Conservation (phyloP, 148 eudicot genomes). For the Polygonum maritimum region DNA sequence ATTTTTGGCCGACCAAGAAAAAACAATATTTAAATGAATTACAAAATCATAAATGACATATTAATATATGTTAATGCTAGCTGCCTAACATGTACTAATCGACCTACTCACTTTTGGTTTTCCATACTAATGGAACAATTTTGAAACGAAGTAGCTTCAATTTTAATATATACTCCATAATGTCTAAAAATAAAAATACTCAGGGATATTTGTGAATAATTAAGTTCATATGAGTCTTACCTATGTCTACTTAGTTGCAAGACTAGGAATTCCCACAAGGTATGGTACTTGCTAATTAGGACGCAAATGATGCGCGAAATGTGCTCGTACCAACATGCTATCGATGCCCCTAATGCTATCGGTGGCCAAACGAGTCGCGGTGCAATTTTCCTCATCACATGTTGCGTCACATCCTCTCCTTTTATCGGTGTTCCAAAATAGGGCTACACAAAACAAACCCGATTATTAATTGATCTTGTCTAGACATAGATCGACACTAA, state of each 20-base stretch:
- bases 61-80: neutral
- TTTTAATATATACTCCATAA: neutral
- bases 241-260: conserved; percentile 73
- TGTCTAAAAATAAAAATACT: neutral
- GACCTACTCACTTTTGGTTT: neutral
- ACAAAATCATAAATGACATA: neutral
- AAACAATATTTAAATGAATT: neutral
- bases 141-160: neutral
- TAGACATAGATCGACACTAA: too few species aligned
- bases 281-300: conserved; percentile 67
- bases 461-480: neutral
- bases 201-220: too few species aligned
- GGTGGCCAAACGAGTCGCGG: conserved; percentile 88
- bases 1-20: too few species aligned
- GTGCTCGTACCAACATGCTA: conserved; percentile 95
- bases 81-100: neutral
- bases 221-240: conserved; percentile 26
- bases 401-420: conserved; percentile 70
- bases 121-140: neutral
- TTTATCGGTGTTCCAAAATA: conserved; percentile 53
- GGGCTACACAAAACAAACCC: conserved; percentile 37
- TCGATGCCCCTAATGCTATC: conserved; percentile 70
- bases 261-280: conserved; percentile 66
- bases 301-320: conserved; percentile 63
- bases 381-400: conserved; percentile 66